Evolutionary conservation across 352 stramenopile species (phyloP).

Genomic region (Globisporangium polare): DNA sequence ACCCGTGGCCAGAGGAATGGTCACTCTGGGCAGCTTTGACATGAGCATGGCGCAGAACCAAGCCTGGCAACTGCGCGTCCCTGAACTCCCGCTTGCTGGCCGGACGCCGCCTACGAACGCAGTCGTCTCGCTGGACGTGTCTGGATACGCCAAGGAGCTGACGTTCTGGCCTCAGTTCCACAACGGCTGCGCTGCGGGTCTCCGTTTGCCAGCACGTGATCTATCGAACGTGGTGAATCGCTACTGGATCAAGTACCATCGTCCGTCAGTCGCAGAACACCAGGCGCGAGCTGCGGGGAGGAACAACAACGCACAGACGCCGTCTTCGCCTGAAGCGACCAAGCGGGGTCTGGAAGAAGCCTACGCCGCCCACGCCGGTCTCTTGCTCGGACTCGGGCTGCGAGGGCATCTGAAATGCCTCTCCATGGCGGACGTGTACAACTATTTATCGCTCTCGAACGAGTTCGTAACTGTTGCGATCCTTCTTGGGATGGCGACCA

Average conservation of each 20-base stretch:
- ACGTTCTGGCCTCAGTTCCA: constrained; percentile 98
- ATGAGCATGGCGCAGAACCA: constrained; percentile 52
- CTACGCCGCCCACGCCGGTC: constrained; percentile 91
- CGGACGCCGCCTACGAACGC: constrained; percentile 93
- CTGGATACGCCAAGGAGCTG: constrained; percentile 85
- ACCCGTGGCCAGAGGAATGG: constrained; percentile 94
- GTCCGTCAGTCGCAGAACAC: constrained; percentile 53
- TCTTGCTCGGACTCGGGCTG: constrained; percentile 94
- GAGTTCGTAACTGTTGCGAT: constrained; percentile 96
- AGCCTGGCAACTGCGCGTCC: constrained; percentile 88
- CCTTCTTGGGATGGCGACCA: constrained; percentile 96
- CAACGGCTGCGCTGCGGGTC: constrained; percentile 95
- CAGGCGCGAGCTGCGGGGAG: constrained; percentile 5
- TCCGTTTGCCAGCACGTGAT: constrained; percentile 79
- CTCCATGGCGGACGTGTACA: constrained; percentile 98
- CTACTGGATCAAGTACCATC: constrained; percentile 99
- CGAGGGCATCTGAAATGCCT: constrained; percentile 93
- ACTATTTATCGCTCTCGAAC: constrained; percentile 96
- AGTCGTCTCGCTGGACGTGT: constrained; percentile 91
- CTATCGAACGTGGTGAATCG: constrained; percentile 88
- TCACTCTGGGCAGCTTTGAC: constrained; percentile 93
- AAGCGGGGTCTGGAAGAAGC: constrained; percentile 65
- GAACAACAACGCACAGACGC: constrained; percentile 3
- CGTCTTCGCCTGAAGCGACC: constrained; percentile 11
- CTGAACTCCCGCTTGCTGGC: constrained; percentile 90